phyloP scores from a whole-genome alignment of 1,284 basidiomycete species.

The Ceratorhiza oryzae-sativae region DNA sequence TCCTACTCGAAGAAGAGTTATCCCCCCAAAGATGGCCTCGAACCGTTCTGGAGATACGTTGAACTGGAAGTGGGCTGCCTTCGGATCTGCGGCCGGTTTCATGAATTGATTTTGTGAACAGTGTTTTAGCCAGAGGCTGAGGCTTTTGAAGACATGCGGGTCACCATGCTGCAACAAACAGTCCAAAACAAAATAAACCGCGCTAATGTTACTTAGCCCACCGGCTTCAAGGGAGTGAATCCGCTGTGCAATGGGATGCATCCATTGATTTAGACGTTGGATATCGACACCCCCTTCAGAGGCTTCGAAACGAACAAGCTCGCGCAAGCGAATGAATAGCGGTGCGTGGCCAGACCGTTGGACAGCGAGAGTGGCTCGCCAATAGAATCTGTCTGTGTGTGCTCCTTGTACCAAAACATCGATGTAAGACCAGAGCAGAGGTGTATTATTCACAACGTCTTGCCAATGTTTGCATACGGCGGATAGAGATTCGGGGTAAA shows the following conservation, averaged over 20 bases:
- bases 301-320: not conserved
- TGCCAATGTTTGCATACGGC: not conserved
- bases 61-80: no score
- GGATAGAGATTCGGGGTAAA: not conserved
- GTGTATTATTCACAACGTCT: not conserved
- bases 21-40: not conserved
- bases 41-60: not conserved
- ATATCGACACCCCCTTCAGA: not conserved
- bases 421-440: slow-evolving; percentile 12
- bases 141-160: not conserved
- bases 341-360: not conserved
- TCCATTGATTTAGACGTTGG: not conserved
- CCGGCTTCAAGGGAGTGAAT: not conserved
- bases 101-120: not conserved
- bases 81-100: no score
- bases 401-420: no score
- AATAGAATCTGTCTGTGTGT: no score
- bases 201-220: not conserved
- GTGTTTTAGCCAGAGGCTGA: not conserved
- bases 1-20: not conserved
- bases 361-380: no score
- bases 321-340: not conserved
- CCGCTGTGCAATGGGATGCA: not conserved
- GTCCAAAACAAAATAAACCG: not conserved
- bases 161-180: not conserved